phyloP scores from a whole-genome alignment of 2,329 filamentous ascomycete genomes.

The Dothiorella sarmentorum region DNA sequence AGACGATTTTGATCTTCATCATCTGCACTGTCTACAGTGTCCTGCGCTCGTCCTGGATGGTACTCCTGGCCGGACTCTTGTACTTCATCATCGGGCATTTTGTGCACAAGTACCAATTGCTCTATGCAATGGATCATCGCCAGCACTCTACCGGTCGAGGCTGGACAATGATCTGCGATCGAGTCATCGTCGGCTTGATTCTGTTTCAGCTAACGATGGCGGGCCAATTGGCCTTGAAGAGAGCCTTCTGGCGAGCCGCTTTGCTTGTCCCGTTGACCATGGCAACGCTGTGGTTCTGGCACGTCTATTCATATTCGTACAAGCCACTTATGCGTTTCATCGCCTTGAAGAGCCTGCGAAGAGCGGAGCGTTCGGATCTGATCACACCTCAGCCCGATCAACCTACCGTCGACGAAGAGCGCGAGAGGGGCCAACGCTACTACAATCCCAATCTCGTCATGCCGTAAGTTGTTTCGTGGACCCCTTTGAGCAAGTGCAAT shows the following conservation, averaged over 20 bases:
- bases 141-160: conserved; percentile 90
- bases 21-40: conserved; percentile 95
- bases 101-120: conserved; percentile 92
- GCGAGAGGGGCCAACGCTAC: conserved; percentile 67
- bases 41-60: conserved; percentile 71
- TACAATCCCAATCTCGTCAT: conserved; percentile 71
- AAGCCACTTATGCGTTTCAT: conserved; percentile 90
- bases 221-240: conserved; percentile 73
- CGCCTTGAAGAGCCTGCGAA: conserved; percentile 77
- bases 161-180: conserved; percentile 96
- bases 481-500: background rate
- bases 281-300: conserved; percentile 83
- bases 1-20: conserved; percentile 88
- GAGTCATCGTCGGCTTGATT: conserved; percentile 78
- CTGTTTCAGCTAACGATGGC: conserved; percentile 91
- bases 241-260: conserved; percentile 69
- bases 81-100: conserved; percentile 85
- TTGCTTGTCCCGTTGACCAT: conserved; percentile 73
- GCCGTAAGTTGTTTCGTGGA: conserved; percentile 52
- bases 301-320: conserved; percentile 76
- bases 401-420: conserved; percentile 68
- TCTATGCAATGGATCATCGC: conserved; percentile 97
- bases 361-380: conserved; percentile 53
- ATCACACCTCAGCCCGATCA: conserved; percentile 21
- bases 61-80: conserved; percentile 75